Conservation (phyloP, 768 basidiomycete genomes). For the Daedaleopsis nitida region DNA sequence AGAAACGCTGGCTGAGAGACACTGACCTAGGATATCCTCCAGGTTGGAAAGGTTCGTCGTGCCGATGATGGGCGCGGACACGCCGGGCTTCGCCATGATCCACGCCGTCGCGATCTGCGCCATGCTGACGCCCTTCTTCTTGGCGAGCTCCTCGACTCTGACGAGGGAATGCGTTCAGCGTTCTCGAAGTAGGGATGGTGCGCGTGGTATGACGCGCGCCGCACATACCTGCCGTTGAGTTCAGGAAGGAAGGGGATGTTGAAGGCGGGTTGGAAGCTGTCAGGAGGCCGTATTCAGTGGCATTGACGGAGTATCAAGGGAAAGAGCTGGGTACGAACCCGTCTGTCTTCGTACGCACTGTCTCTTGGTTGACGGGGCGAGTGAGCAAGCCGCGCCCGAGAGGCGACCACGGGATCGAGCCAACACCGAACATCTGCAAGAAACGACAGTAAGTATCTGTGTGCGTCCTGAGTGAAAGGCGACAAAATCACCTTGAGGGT, state of each 20-base stretch:
- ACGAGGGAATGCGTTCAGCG: neutral
- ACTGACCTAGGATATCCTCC: conserved; percentile 39
- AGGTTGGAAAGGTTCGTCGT: conserved; percentile 41
- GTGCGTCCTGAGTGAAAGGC: neutral
- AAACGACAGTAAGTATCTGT: neutral
- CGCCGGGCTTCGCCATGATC: conserved; percentile 26
- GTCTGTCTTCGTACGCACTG: conserved; percentile 22
- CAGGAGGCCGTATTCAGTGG: neutral
- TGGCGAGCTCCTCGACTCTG: conserved; percentile 40
- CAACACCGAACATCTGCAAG: conserved; percentile 30
- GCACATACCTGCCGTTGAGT: neutral
- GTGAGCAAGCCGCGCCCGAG: conserved; percentile 37
- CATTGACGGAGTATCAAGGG: neutral
- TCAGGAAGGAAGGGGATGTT: neutral
- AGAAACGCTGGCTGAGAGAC: too few species aligned
- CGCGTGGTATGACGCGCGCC: too few species aligned
- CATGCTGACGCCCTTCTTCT: conserved; percentile 42
- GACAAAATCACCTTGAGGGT: conserved; percentile 35
- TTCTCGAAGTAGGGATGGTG: too few species aligned
- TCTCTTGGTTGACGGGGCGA: conserved; percentile 25
- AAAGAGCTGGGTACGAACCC: conserved; percentile 3
- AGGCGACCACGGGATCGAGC: conserved; percentile 41
- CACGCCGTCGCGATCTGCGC: conserved; percentile 40
- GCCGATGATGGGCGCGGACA: conserved; percentile 45
- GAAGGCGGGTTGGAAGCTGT: neutral